phyloP scores from a whole-genome alignment of 768 basidiomycete species.

The Royoungia palumana region DNA sequence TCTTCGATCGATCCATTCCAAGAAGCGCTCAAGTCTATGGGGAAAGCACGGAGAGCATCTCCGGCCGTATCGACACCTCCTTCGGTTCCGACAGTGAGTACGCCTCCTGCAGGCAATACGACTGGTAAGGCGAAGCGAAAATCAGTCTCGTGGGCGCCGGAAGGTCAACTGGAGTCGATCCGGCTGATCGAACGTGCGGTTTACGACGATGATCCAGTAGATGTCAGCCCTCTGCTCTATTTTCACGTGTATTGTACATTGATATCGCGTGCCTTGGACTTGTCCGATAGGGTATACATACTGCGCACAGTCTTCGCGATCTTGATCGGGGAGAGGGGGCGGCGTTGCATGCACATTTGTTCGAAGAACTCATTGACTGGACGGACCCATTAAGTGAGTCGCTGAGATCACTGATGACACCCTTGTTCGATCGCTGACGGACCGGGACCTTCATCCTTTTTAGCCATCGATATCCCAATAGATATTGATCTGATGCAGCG shows the following conservation, averaged over 20 bases:
- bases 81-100: slow-evolving; percentile 27
- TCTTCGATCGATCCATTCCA: slow-evolving; percentile 79
- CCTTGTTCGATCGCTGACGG: slow-evolving; percentile 22
- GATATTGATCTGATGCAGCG: slow-evolving; percentile 53
- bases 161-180: slow-evolving; percentile 68
- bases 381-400: slow-evolving; percentile 74
- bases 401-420: slow-evolving; percentile 9
- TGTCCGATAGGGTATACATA: slow-evolving; percentile 65
- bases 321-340: slow-evolving; percentile 87
- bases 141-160: slow-evolving; percentile 74
- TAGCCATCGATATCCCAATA: slow-evolving; percentile 63
- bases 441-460: background rate
- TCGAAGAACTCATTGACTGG: slow-evolving; percentile 88
- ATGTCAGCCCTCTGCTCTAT: slow-evolving; percentile 64
- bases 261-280: slow-evolving; percentile 39
- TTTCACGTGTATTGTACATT: slow-evolving; percentile 48
- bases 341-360: slow-evolving; percentile 75
- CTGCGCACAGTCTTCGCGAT: slow-evolving; percentile 72
- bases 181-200: slow-evolving; percentile 81
- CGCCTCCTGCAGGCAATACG: slow-evolving; percentile 36
- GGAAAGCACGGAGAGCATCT: slow-evolving; percentile 57
- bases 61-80: slow-evolving; percentile 62
- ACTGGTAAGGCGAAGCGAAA: slow-evolving; percentile 65
- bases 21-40: slow-evolving; percentile 76
- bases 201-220: slow-evolving; percentile 85